Conservation (phyloP, 2,329 filamentous ascomycete species). For the Colletotrichum destructivum region DNA sequence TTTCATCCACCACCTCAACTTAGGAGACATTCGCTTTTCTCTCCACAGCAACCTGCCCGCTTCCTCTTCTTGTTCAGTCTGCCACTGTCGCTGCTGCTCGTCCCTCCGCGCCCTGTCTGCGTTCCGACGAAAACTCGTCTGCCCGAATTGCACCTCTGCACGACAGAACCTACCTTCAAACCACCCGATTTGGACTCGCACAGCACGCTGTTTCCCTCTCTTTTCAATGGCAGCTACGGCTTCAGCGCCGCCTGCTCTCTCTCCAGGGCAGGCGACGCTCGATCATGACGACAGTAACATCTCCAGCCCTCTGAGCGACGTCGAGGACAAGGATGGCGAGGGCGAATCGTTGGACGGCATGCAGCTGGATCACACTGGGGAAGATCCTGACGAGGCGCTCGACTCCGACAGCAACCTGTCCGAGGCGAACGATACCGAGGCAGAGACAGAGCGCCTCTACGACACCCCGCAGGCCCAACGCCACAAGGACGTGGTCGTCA, state of each 20-base stretch:
- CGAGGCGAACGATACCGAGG: slow-evolving; percentile 81
- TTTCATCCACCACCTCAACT: slow-evolving; percentile 23
- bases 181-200: slow-evolving; percentile 24
- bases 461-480: slow-evolving; percentile 83
- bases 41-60: slow-evolving; percentile 35
- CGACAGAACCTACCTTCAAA: slow-evolving; percentile 26
- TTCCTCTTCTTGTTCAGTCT: slow-evolving; percentile 29
- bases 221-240: slow-evolving; percentile 67
- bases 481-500: slow-evolving; percentile 73
- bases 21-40: slow-evolving; percentile 25
- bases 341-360: slow-evolving; percentile 77
- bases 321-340: slow-evolving; percentile 83
- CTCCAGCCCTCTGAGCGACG: slow-evolving; percentile 94
- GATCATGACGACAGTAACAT: slow-evolving; percentile 77
- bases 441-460: slow-evolving; percentile 94
- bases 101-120: slow-evolving; percentile 37
- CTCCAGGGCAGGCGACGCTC: slow-evolving; percentile 61
- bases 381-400: slow-evolving; percentile 49
- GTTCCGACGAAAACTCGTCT: slow-evolving; percentile 40
- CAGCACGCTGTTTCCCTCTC: slow-evolving; percentile 15
- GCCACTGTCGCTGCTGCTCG: slow-evolving; percentile 37
- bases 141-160: slow-evolving; percentile 30
- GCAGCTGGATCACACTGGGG: slow-evolving; percentile 54
- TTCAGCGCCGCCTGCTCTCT: slow-evolving; percentile 64
- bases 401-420: slow-evolving; percentile 71